Conservation (phyloP, 805 yeast genomes). For the Starmerella stigmatis region DNA sequence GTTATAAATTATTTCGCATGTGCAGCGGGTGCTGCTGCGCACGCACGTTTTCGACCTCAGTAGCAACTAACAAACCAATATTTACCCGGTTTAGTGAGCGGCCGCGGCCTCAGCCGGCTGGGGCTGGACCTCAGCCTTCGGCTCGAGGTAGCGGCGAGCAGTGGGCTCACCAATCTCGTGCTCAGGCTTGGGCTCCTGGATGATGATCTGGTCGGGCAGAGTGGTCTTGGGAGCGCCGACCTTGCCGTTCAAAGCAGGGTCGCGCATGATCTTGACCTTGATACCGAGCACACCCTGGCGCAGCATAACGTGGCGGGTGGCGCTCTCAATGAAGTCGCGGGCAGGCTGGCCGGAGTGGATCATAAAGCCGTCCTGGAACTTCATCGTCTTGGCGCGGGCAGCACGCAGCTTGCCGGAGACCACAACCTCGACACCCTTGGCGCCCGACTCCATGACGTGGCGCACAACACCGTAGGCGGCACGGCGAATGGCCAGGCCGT, state of each 20-base stretch:
- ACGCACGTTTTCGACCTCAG: not conserved
- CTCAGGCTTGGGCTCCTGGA: slow-evolving; percentile 92
- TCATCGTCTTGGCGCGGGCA: slow-evolving; percentile 99
- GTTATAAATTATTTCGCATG: slow-evolving; percentile 6
- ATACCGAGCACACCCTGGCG: slow-evolving; percentile 99
- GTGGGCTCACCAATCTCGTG: slow-evolving; percentile 47
- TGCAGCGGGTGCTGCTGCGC: not conserved
- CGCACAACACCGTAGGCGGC: slow-evolving; percentile 99
- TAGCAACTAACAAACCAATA: no score
- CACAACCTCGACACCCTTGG: slow-evolving; percentile 99
- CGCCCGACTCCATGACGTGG: slow-evolving; percentile 99
- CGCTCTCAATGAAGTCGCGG: slow-evolving; percentile 94
- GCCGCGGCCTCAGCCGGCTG: slow-evolving; percentile 9
- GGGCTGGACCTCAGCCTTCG: slow-evolving; percentile 15
- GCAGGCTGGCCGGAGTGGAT: slow-evolving; percentile 99
- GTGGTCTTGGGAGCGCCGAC: slow-evolving; percentile 39
- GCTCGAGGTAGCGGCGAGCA: slow-evolving; percentile 57
- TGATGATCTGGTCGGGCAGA: slow-evolving; percentile 89
- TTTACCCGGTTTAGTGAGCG: not conserved
- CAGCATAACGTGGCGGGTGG: slow-evolving; percentile 98
- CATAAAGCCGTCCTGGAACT: slow-evolving; percentile 99
- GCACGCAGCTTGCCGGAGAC: slow-evolving; percentile 99
- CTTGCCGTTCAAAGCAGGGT: slow-evolving; percentile 53
- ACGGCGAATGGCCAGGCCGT: slow-evolving; percentile 99
- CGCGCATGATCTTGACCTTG: slow-evolving; percentile 99